Percentiles rank a stretch among this genome's conserved stretches.
phyloP scores from a whole-genome alignment of 106 monocot species.

The Dioscorea zingiberensis region DNA sequence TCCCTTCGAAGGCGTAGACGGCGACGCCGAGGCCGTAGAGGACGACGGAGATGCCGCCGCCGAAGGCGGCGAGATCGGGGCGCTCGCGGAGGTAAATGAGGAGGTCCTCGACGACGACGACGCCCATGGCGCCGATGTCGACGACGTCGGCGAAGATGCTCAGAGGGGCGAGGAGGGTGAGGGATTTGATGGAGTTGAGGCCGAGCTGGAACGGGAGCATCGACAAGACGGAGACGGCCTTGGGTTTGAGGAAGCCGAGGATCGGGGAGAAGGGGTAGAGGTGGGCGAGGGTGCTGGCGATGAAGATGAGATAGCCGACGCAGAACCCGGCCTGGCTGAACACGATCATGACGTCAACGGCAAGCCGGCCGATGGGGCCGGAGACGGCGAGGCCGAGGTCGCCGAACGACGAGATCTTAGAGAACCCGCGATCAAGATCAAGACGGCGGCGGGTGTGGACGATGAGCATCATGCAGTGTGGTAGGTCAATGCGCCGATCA shows the following conservation, averaged over 20 bases:
- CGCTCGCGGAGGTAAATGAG: slow-evolving; percentile 2
- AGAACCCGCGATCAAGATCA: slow-evolving; percentile 14
- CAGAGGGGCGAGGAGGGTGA: slow-evolving; percentile 38
- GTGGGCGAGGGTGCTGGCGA: slow-evolving; percentile 25
- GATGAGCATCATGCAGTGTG: slow-evolving; percentile 90
- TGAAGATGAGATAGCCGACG: slow-evolving; percentile 30
- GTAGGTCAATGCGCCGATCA: slow-evolving; percentile 60
- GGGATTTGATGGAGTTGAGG: slow-evolving; percentile 26
- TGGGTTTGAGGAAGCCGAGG: slow-evolving; percentile 8
- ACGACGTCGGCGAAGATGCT: slow-evolving; percentile 51
- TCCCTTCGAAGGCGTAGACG: slow-evolving; percentile 37
- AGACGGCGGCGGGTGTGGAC: slow-evolving; percentile 66
- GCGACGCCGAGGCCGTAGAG: slow-evolving; percentile 40
- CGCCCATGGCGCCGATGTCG: slow-evolving; percentile 38
- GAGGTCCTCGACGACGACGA: slow-evolving; percentile 32
- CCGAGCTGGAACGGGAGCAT: slow-evolving; percentile 39
- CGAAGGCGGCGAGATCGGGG: slow-evolving; percentile 9
- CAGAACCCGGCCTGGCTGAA: slow-evolving; percentile 36
- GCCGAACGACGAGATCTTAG: slow-evolving; percentile 27
- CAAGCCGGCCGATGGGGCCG: slow-evolving; percentile 14
- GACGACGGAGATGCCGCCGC: slow-evolving; percentile 16
- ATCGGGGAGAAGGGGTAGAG: slow-evolving; percentile 7
- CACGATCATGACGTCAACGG: slow-evolving; percentile 39
- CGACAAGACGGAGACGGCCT: slow-evolving; percentile 14
- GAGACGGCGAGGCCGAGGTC: slow-evolving; percentile 29